Conservation (phyloP, 768 basidiomycete genomes). For the Suillus brevipes region DNA sequence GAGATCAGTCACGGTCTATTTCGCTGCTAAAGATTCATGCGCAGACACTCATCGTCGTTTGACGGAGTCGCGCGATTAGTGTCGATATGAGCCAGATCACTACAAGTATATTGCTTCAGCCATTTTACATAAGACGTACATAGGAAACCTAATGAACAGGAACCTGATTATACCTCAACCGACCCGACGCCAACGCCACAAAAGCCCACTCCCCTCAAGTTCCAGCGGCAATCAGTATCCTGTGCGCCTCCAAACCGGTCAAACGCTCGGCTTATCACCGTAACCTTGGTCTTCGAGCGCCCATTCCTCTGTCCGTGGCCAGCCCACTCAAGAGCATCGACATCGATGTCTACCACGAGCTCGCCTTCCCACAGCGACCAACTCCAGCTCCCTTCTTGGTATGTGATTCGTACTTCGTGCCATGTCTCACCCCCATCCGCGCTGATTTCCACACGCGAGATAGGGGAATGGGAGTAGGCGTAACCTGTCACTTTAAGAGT, state of each 20-base stretch:
- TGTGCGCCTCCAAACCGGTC: slow-evolving; percentile 53
- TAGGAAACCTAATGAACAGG: background rate
- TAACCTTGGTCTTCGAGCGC: slow-evolving; percentile 17
- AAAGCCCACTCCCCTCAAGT: slow-evolving; percentile 62
- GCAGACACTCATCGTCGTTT: background rate
- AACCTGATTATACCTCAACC: slow-evolving; percentile 7
- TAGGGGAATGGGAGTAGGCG: slow-evolving; percentile 50
- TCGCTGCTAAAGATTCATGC: background rate
- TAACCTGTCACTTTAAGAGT: slow-evolving; percentile 51
- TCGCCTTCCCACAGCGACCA: slow-evolving; percentile 71
- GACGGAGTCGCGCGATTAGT: background rate
- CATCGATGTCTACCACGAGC: slow-evolving; percentile 34
- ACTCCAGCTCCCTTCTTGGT: slow-evolving; percentile 67
- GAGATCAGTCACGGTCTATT: background rate
- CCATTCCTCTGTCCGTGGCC: slow-evolving; percentile 16
- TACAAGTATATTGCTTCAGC: background rate
- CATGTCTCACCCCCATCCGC: slow-evolving; percentile 54
- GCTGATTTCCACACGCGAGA: slow-evolving; percentile 51
- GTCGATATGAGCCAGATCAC: background rate
- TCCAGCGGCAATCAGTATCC: slow-evolving; percentile 54
- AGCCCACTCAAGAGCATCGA: slow-evolving; percentile 14
- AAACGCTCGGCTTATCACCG: slow-evolving; percentile 48
- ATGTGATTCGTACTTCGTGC: slow-evolving; percentile 50
- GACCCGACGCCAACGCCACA: slow-evolving; percentile 29
- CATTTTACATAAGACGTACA: background rate